phyloP scores from a whole-genome alignment of 345 rosid species.

The Psidium guajava region DNA sequence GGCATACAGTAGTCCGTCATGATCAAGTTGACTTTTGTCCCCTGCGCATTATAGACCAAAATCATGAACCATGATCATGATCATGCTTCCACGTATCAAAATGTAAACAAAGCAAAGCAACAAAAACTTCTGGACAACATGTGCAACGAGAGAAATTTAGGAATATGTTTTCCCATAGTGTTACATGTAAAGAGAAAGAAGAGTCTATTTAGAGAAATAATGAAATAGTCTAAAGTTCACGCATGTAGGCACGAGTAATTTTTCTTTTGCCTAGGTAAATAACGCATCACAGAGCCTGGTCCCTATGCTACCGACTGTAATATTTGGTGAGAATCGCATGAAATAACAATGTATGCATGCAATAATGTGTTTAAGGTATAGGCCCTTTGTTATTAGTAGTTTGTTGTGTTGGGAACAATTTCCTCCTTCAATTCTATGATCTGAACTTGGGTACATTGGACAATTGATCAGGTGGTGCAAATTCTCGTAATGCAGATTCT shows the following conservation, averaged over 20 bases:
- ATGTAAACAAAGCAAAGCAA: not conserved
- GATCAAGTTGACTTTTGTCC: conserved; percentile 57
- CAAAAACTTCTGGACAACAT: not conserved
- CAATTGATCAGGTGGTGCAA: not conserved
- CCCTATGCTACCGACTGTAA: not conserved
- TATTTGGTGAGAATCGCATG: not conserved
- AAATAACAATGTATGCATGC: not conserved
- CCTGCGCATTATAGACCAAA: conserved; percentile 12
- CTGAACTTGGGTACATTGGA: not conserved
- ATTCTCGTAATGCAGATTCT: not conserved
- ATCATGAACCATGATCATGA: not conserved
- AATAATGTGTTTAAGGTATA: not conserved
- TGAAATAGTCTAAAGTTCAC: not conserved
- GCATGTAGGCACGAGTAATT: not conserved
- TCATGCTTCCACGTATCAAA: not conserved
- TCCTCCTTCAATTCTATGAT: too few relatives aligned
- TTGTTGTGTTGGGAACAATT: too few relatives aligned
- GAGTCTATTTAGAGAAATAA: not conserved
- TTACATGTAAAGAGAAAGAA: not conserved
- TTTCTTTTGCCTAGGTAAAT: not conserved
- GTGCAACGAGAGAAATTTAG: not conserved
- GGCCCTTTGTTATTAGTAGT: not conserved
- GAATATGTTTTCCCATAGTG: not conserved
- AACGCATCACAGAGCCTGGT: not conserved
- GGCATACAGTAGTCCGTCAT: conserved; percentile 90